phyloP scores from a whole-genome alignment of 345 rosid species.

The Zanthoxylum bungeanum region DNA sequence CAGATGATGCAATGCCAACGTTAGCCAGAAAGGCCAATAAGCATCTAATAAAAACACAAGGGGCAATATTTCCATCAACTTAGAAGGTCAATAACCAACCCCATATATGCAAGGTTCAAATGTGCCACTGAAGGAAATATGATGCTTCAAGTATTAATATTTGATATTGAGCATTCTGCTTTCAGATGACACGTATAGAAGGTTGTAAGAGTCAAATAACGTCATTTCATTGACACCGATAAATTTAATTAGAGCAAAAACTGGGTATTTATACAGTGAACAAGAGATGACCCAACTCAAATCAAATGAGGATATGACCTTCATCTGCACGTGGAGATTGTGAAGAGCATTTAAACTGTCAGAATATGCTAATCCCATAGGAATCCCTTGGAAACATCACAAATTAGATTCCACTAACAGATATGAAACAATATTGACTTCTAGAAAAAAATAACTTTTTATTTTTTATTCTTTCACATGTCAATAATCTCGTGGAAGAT shows the following conservation, averaged over 20 bases:
- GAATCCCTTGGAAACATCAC: background rate
- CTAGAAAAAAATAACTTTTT: background rate
- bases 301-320: background rate
- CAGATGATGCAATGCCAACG: slow-evolving; percentile 29
- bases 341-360: background rate
- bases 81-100: background rate
- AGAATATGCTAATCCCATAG: background rate
- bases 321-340: background rate
- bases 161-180: background rate
- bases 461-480: background rate
- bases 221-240: background rate
- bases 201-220: background rate
- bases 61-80: background rate
- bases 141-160: background rate
- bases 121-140: background rate
- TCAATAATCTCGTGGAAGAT: background rate
- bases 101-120: background rate
- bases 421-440: background rate
- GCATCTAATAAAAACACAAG: background rate
- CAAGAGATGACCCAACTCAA: background rate
- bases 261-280: background rate
- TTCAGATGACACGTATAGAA: background rate
- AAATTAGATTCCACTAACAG: background rate
- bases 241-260: background rate
- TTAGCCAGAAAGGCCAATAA: background rate